phyloP scores from a whole-genome alignment of 441 rosid genomes.

The Adansonia madagascariensis region DNA sequence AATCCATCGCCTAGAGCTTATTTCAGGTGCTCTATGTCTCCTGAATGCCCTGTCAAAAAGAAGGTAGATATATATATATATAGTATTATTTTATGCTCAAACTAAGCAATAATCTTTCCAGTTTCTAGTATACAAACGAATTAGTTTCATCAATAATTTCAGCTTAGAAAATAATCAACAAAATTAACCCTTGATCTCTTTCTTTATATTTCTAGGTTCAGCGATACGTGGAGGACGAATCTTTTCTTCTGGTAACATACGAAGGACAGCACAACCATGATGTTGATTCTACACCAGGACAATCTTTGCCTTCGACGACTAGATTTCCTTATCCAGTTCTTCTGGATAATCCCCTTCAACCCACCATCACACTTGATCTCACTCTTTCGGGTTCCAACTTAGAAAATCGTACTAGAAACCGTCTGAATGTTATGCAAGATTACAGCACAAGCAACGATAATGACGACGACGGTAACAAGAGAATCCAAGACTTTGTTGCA shows the following conservation, averaged over 20 bases:
- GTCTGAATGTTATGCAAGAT: slow-evolving; percentile 4
- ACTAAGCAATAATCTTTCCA: background rate
- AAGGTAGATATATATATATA: slow-evolving; percentile 29
- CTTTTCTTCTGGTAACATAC: slow-evolving; percentile 38
- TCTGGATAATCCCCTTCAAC: slow-evolving; percentile 15
- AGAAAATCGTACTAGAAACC: slow-evolving; percentile 14
- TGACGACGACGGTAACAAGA: background rate
- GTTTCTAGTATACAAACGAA: too few relatives aligned
- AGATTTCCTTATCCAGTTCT: background rate
- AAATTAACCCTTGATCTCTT: too few relatives aligned
- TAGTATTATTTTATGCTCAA: background rate
- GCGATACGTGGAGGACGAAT: slow-evolving; percentile 36
- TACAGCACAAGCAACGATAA: background rate
- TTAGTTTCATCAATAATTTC: background rate
- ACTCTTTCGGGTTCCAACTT: slow-evolving; percentile 35
- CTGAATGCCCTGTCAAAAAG: slow-evolving; percentile 46
- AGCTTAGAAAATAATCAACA: background rate
- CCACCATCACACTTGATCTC: slow-evolving; percentile 40
- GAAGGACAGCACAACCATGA: slow-evolving; percentile 49
- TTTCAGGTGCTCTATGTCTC: slow-evolving; percentile 42
- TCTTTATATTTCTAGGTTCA: slow-evolving; percentile 36
- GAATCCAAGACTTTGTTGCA: slow-evolving; percentile 33
- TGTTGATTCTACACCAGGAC: background rate
- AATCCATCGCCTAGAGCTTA: slow-evolving; percentile 51
- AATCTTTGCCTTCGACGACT: background rate